A percentile compares a stretch with the other conserved stretches of the same genome.
Conservation (phyloP, 75 land plant species). For the Pinus albicaulis region DNA sequence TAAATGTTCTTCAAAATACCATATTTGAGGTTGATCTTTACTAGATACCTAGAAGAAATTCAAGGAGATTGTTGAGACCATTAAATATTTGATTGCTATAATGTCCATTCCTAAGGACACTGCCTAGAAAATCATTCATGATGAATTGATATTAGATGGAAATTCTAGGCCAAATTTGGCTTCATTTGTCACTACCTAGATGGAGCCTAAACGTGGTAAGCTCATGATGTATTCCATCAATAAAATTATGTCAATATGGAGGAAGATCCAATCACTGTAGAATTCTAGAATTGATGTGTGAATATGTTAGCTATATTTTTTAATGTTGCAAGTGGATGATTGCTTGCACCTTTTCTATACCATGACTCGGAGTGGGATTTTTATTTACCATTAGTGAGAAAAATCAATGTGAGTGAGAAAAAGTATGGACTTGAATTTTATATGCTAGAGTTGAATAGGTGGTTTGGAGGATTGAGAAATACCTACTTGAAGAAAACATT, state of each 20-base stretch:
- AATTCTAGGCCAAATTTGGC: constrained; percentile 38
- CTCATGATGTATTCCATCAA: constrained; percentile 32
- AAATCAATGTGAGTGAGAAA: constrained; percentile 68
- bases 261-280: constrained; percentile 66
- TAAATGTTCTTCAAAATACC: too few relatives aligned
- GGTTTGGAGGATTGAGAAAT: constrained; percentile 41
- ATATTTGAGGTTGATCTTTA: too few relatives aligned
- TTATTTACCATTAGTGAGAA: constrained; percentile 56
- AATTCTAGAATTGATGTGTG: constrained; percentile 69
- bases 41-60: too few relatives aligned
- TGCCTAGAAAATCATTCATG: too few relatives aligned
- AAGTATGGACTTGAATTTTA: constrained; percentile 43
- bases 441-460: constrained; percentile 62
- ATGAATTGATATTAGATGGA: too few relatives aligned
- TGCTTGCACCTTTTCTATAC: constrained; percentile 59
- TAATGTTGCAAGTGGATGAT: constrained; percentile 70
- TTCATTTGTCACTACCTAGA: constrained; percentile 40
- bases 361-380: constrained; percentile 67
- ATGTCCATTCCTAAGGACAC: constrained; percentile 24
- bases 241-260: constrained; percentile 77
- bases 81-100: too few relatives aligned
- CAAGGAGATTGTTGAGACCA: too few relatives aligned
- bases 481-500: constrained; percentile 57
- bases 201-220: constrained; percentile 33
- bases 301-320: constrained; percentile 67